Conservation (phyloP, 306 rosid species). For the Begonia loranthoides region DNA sequence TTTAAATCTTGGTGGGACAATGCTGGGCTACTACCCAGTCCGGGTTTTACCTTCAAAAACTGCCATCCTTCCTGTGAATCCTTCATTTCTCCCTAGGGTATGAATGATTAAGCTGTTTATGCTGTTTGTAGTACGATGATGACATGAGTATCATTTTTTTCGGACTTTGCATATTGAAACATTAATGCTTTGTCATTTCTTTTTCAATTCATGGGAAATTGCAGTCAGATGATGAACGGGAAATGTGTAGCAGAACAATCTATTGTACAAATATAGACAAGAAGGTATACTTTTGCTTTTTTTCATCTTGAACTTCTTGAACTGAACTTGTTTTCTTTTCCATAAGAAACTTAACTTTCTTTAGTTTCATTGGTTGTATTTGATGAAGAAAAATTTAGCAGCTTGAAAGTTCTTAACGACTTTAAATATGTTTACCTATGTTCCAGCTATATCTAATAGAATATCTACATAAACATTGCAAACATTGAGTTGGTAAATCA, state of each 20-base stretch:
- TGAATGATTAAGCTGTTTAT: conserved; percentile 3
- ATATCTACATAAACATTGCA: no score
- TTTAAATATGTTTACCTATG: no score
- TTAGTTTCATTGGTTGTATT: no score
- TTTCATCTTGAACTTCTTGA: not conserved
- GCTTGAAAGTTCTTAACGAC: no score
- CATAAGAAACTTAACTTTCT: no score
- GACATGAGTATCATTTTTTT: not conserved
- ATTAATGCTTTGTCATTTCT: conserved; percentile 2
- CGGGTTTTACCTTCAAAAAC: conserved; percentile 96
- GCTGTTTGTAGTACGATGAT: not conserved
- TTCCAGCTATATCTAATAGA: no score
- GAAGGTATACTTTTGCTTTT: conserved; percentile 35
- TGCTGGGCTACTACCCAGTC: conserved; percentile 87
- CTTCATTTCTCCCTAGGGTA: conserved; percentile 93
- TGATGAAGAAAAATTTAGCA: no score
- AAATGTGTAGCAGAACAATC: conserved; percentile 90
- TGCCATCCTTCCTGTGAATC: conserved; percentile 97
- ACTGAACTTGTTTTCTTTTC: no score
- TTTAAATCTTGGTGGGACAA: conserved; percentile 78
- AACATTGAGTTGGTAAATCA: no score
- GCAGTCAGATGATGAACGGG: conserved; percentile 96
- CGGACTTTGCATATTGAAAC: conserved; percentile 4
- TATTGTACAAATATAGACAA: conserved; percentile 95
- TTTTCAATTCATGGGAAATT: conserved; percentile 7